phyloP scores from a whole-genome alignment of 768 basidiomycete species.

The Rhodotorula kratochvilovae region DNA sequence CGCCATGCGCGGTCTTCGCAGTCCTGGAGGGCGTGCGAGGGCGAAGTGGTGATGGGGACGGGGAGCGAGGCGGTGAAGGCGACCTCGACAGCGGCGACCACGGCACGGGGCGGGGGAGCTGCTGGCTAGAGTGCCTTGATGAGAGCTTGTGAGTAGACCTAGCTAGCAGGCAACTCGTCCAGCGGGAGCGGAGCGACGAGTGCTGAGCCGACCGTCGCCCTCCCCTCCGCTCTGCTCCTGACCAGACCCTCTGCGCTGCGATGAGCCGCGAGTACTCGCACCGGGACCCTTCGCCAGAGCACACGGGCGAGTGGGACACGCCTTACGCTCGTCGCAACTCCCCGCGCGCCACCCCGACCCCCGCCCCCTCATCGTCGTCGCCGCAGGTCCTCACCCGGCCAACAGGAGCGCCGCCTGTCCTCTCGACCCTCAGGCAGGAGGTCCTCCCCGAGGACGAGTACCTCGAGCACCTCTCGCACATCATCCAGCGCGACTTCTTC shows the following conservation, averaged over 20 bases:
- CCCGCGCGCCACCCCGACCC: not conserved
- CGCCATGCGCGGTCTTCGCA: not conserved
- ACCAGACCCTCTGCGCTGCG: too few species aligned
- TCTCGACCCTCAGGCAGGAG: conserved; percentile 20
- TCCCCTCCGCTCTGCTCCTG: too few species aligned
- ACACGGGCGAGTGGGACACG: conserved; percentile 21
- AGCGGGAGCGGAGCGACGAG: too few species aligned
- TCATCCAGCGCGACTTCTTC: conserved; percentile 97
- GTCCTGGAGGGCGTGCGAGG: not conserved
- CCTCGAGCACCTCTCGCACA: conserved; percentile 77
- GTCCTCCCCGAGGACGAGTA: conserved; percentile 75
- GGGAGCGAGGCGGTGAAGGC: not conserved
- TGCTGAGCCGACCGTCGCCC: too few species aligned
- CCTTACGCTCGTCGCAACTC: not conserved
- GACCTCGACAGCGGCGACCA: not conserved
- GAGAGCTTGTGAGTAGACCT: too few species aligned
- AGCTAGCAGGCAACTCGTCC: too few species aligned
- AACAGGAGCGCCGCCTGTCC: not conserved
- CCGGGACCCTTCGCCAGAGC: not conserved
- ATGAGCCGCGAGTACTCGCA: not conserved
- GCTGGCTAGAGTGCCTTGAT: too few species aligned
- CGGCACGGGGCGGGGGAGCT: too few species aligned
- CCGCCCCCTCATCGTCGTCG: not conserved
- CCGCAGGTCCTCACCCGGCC: not conserved
- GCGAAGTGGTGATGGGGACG: too few species aligned